These are phyloP conservation scores for Teunomyces cretensis DNA, from an alignment of 805 yeast genomes.

Conservation along the genomic window DNA sequence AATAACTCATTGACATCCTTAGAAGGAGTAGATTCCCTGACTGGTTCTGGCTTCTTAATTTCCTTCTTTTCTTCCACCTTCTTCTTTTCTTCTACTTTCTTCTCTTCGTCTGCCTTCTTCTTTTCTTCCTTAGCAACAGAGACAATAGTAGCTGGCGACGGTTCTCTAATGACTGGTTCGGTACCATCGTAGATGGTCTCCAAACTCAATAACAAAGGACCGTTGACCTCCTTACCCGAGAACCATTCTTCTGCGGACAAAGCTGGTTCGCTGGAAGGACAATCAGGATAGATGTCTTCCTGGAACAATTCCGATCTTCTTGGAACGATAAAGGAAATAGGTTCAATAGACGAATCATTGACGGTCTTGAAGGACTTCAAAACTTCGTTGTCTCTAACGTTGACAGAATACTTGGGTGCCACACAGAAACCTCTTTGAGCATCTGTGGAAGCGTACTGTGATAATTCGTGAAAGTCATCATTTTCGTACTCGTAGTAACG, in stretches of 20 bases:
- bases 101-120: constrained; percentile 16
- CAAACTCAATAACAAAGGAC: constrained; percentile 79
- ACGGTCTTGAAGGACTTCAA: constrained; percentile 83
- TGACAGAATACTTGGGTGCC: constrained; percentile 80
- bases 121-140: constrained; percentile 24
- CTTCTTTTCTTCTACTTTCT: constrained; percentile 13
- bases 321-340: constrained; percentile 90
- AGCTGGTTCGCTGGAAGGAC: constrained; percentile 80
- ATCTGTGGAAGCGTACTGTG: constrained; percentile 86
- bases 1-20: constrained; percentile 38
- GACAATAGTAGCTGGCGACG: constrained; percentile 34
- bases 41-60: constrained; percentile 4
- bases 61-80: constrained; percentile 7
- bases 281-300: constrained; percentile 88
- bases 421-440: constrained; percentile 96
- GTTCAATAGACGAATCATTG: constrained; percentile 81
- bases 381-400: constrained; percentile 81
- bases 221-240: constrained; percentile 73
- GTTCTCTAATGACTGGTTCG: constrained; percentile 47
- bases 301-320: constrained; percentile 92
- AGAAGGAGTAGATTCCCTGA: constrained; percentile 13
- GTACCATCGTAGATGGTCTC: constrained; percentile 77
- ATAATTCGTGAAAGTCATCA: constrained; percentile 77
- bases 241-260: constrained; percentile 77
- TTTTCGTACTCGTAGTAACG: constrained; percentile 88